Conservation (phyloP, 2,329 filamentous ascomycete species). For the Lasiodiplodia citricola region DNA sequence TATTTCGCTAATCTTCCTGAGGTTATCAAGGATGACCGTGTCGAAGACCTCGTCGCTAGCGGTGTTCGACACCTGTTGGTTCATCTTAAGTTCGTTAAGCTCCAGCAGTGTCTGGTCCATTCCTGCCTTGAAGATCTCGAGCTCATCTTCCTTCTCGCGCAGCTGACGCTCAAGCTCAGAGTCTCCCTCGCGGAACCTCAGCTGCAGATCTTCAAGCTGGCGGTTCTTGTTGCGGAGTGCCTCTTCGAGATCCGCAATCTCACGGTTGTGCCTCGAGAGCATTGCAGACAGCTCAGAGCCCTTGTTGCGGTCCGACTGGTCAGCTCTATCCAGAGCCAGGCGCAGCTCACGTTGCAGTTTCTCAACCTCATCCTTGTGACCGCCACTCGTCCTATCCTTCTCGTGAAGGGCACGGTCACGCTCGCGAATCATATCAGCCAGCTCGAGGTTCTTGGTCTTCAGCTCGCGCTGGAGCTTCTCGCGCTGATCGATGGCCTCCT, state of each 20-base stretch:
- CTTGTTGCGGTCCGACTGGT: constrained; percentile 91
- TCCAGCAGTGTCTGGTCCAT: constrained; percentile 97
- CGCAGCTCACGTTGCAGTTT: constrained; percentile 93
- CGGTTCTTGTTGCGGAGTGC: constrained; percentile 85
- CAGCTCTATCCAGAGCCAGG: constrained; percentile 87
- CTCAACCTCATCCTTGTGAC: constrained; percentile 90
- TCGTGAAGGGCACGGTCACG: constrained; percentile 92
- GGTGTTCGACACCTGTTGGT: constrained; percentile 69
- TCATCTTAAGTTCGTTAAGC: constrained; percentile 79
- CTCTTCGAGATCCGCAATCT: constrained; percentile 96
- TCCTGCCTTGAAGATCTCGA: constrained; percentile 96
- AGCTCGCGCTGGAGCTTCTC: constrained; percentile 97
- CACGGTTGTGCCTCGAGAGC: constrained; percentile 94
- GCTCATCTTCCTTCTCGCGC: constrained; percentile 94
- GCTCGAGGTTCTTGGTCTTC: constrained; percentile 98
- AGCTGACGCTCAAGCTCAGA: constrained; percentile 85
- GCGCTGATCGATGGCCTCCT: constrained; percentile 92
- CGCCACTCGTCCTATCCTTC: constrained; percentile 83
- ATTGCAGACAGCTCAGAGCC: constrained; percentile 93
- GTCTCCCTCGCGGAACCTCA: constrained; percentile 78
- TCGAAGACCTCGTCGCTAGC: constrained; percentile 91
- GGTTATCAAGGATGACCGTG: constrained; percentile 80
- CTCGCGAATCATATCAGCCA: constrained; percentile 98
- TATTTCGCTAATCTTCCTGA: constrained; percentile 94
- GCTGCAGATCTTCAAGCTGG: constrained; percentile 81